Base-by-base conservation (phyloP, 2,329 filamentous ascomycete species). In the Byssothecium circinans region DNA sequence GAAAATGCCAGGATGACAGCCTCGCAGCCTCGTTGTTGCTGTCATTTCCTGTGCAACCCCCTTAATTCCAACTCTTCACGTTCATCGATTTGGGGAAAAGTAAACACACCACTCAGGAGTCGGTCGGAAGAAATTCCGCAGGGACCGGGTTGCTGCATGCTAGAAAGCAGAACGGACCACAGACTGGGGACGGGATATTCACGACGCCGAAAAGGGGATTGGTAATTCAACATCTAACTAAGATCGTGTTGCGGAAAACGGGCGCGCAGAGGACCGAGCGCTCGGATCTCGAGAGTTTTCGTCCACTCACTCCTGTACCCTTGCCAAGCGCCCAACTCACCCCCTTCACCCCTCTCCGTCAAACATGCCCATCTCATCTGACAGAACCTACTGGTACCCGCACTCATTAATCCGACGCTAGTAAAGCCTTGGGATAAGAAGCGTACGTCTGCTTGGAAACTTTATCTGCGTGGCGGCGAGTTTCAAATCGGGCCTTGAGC, bases 281-380 rank as follows among this genome's bases (percentile, higher is more conserved):
- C 32, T 41, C 42, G 43, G 38, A 43, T 42, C 42, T 41, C 43
- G 42, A 39, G 36, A 8, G 32, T 44, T 38, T 50, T 50, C 41
- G 47, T 50, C 47, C 47, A 39, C 29, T n/a, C 6, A n/a, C 4
- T 12, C 29, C 23, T 25, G 6, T 25, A 25, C 23, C 23, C 19
- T 11, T 14, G 43, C 38, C 38, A 43, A 50, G 43, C 36, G 47
- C 32, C 27, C 29, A 23, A 35, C 12, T 8, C 29, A 11, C 8
- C 29, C 33, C 17, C 20, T 18, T n/a, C n/a, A n/a, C n/a, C n/a
- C 4, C 8, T 11, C 11, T 8, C 14, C 8, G 17, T 15, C 20
- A 17, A 15, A 25, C 37, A 15, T 8, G n/a, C 10, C 14, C 23
- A 25, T 39, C 20, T 39, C 12, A 19, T 25, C 6, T 25, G 23